Evolutionary conservation across 768 basidiomycete genomes (phyloP).

Genomic region (Psilocybe cyanescens): DNA sequence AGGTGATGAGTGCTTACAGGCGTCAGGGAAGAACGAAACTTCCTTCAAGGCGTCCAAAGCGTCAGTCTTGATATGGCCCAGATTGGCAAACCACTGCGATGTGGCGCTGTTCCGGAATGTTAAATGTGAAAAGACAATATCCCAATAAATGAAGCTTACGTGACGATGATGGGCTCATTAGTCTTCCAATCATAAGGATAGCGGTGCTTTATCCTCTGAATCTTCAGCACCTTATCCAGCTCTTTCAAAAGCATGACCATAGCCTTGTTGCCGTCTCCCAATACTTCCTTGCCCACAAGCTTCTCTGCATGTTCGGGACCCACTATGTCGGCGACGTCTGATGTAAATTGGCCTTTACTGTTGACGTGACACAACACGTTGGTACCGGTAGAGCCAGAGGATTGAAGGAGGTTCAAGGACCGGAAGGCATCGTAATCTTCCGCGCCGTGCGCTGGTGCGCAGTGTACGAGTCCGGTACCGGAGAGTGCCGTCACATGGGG

Average conservation of each 20-base stretch:
- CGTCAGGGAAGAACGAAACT: constrained; percentile 77
- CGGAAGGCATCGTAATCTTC: constrained; percentile 89
- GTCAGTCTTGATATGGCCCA: constrained; percentile 79
- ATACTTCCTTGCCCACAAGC: constrained; percentile 72
- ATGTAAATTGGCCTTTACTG: constrained; percentile 70
- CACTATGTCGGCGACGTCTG: constrained; percentile 58
- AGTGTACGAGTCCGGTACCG: constrained; percentile 96
- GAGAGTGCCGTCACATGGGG: constrained; percentile 82
- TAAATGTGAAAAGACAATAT: background rate
- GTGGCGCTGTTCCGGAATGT: constrained; percentile 66
- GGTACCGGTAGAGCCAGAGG: constrained; percentile 29
- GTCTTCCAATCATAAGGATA: constrained; percentile 99
- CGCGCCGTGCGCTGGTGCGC: constrained; percentile 91
- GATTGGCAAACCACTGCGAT: constrained; percentile 96
- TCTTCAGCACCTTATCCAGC: constrained; percentile 60
- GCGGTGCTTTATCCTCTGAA: constrained; percentile 78
- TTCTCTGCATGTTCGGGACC: constrained; percentile 46
- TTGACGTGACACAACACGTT: constrained; percentile 84
- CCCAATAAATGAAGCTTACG: constrained; percentile 47
- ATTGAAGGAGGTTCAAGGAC: constrained; percentile 50
- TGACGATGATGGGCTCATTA: constrained; percentile 87
- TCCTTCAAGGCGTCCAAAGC: constrained; percentile 70
- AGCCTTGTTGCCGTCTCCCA: constrained; percentile 70
- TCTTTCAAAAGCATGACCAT: constrained; percentile 67
- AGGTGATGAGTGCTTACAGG: constrained; percentile 48